Evolutionary conservation across 805 yeast species (phyloP).

Genomic region (Pichia membranifaciens): DNA sequence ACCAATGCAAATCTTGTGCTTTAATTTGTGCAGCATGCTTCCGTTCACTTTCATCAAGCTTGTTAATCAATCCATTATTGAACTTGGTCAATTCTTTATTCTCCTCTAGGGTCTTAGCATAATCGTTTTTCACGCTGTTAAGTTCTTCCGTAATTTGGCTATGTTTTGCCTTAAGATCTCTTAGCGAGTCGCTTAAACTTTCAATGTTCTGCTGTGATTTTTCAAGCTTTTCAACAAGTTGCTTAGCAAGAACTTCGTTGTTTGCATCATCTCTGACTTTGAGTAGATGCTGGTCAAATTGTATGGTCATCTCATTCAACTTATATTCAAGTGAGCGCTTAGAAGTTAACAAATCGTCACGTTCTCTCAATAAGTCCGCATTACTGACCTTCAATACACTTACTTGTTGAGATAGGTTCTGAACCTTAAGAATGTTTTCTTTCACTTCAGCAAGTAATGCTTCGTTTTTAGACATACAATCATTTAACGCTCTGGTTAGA

Average conservation of each 20-base stretch:
- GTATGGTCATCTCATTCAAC: constrained; percentile 36
- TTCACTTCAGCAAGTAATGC: constrained; percentile 35
- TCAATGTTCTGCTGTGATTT: constrained; percentile 29
- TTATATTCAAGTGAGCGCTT: constrained; percentile 42
- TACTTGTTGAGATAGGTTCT: constrained; percentile 46
- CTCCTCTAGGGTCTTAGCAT: constrained; percentile 57
- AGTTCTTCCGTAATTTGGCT: constrained; percentile 15
- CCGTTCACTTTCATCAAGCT: constrained; percentile 41
- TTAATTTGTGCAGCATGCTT: constrained; percentile 49
- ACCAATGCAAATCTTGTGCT: constrained; percentile 51
- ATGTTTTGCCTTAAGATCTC: constrained; percentile 20
- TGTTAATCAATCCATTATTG: constrained; percentile 44
- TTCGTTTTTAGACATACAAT: constrained; percentile 40
- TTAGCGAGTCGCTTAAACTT: constrained; percentile 28
- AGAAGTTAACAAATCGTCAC: constrained; percentile 52
- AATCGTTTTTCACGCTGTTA: constrained; percentile 43
- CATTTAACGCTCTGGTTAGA: constrained; percentile 35
- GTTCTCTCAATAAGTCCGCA: constrained; percentile 55
- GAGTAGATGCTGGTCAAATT: constrained; percentile 34
- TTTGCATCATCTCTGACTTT: constrained; percentile 29
- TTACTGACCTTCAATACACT: constrained; percentile 51
- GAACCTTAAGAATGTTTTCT: constrained; percentile 41
- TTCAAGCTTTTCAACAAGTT: constrained; percentile 32
- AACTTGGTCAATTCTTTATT: constrained; percentile 55
- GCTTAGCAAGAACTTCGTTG: constrained; percentile 27